phyloP scores from a whole-genome alignment of 2,329 filamentous ascomycete species.

The Paraphoma sp. region DNA sequence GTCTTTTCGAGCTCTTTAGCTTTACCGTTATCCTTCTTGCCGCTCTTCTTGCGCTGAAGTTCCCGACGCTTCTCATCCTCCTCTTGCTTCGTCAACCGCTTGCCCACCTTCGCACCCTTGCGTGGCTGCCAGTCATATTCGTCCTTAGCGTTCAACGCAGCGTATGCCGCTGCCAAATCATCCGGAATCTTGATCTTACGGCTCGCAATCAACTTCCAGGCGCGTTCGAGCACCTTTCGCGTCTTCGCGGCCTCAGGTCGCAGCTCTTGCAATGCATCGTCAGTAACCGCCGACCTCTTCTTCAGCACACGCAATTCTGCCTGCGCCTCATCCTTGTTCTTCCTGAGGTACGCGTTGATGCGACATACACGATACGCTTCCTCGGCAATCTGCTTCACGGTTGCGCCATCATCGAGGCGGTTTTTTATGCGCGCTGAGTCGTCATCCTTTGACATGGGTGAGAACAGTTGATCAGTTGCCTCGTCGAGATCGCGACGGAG shows the following conservation, averaged over 20 bases:
- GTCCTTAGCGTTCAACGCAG: neutral
- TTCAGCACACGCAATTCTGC: neutral
- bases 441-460: neutral
- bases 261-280: constrained; percentile 7
- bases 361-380: constrained; percentile 10
- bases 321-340: neutral
- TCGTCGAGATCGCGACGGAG: neutral
- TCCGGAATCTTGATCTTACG: constrained; percentile 6
- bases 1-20: neutral
- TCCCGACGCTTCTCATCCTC: neutral
- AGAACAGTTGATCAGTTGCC: neutral
- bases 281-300: constrained; percentile 1
- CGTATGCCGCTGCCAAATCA: constrained; percentile 3
- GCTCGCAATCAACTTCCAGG: neutral
- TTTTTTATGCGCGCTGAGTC: constrained; percentile 2
- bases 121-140: constrained; percentile 3
- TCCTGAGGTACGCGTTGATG: constrained; percentile 4
- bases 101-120: neutral
- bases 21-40: neutral
- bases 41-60: neutral
- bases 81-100: neutral
- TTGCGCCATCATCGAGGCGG: constrained; percentile 1
- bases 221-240: neutral
- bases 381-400: neutral
- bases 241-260: constrained; percentile 2